Base-by-base conservation (phyloP, 2,329 filamentous ascomycete species). In the Clonostachys rosea region DNA sequence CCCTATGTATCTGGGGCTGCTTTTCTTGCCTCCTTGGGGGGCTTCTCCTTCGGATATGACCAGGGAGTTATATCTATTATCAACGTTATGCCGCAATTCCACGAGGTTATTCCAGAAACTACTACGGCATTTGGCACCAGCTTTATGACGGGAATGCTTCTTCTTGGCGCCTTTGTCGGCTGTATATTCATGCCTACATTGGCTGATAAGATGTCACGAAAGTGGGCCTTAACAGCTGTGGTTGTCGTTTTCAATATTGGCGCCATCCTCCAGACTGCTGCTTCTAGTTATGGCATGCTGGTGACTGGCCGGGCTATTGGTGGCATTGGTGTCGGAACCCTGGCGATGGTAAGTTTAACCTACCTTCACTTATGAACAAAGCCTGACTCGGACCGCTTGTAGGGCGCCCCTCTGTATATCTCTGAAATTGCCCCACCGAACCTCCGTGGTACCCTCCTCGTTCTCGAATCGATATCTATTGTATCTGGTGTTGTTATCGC, bases 361-460 rank as follows among this genome's bases (percentile, higher is more conserved):
- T 24, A 3, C 7, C 24, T 24, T 24, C 6, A 24, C 24, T 24
- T 24, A 24, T 24, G 2, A 24, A 24, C 24, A 24, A 24, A 24
- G 9, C 2, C 7, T 24, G 24, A 24, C 24, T 24, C 8, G 24
- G 7, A 24, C 24, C 2, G 24, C 24, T 59, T 33, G 53, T 59
- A 42, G 76, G 36, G 36, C 16, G 36, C 36, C 13, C 72, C 66
- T 10, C 65, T 70, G 5, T 67, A 67, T 52, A 78, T 70, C 50
- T 67, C 69, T 40, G 73, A 75, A 51, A 67, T 75, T 9, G 70
- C 73, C 0, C 71, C 73, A 2, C 70, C 73, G 1, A 69, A 73
- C 30, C 66, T 75, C 4, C 71, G 74, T 5, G 73, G 74, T 5
- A 66, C 68, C 0, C 58, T 76, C 3, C 66, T 76, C 0, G 70